Conservation (phyloP, 331 rosid genomes). For the Acacia concinna region DNA sequence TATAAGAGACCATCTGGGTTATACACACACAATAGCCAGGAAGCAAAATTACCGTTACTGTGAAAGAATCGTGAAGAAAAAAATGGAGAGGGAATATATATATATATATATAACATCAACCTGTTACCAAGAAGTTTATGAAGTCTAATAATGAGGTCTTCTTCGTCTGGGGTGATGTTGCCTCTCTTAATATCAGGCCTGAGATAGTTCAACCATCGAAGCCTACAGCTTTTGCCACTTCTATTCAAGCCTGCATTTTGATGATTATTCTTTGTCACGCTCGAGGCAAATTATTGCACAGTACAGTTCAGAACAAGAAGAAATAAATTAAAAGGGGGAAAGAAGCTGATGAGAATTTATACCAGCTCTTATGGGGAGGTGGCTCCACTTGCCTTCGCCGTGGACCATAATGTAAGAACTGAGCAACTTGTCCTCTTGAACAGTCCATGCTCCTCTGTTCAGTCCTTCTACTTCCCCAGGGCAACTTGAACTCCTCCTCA, state of each 20-base stretch:
- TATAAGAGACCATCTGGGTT: slow-evolving; percentile 4
- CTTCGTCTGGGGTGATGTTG: slow-evolving; percentile 50
- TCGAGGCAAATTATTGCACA: background rate
- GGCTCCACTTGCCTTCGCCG: slow-evolving; percentile 51
- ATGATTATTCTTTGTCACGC: background rate
- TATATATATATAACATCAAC: background rate
- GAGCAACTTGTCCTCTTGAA: slow-evolving; percentile 41
- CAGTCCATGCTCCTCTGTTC: slow-evolving; percentile 56
- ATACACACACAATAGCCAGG: background rate
- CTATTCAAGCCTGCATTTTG: slow-evolving; percentile 42
- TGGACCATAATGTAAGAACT: slow-evolving; percentile 26
- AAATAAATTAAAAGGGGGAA: background rate
- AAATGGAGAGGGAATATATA: background rate
- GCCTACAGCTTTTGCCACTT: slow-evolving; percentile 53
- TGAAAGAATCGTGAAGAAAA: background rate
- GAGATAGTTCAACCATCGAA: slow-evolving; percentile 53
- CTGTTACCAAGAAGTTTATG: slow-evolving; percentile 26
- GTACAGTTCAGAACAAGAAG: background rate
- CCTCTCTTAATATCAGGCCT: slow-evolving; percentile 56
- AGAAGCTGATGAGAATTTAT: too few species aligned
- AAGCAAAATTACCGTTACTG: background rate
- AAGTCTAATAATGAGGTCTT: slow-evolving; percentile 32
- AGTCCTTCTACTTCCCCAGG: slow-evolving; percentile 35
- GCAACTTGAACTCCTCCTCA: slow-evolving; percentile 52
- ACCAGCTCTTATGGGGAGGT: slow-evolving; percentile 52